These are phyloP conservation scores for Penicillium capsulatum DNA, from an alignment of 2,329 filamentous ascomycete genomes.

Conservation along the genomic window DNA sequence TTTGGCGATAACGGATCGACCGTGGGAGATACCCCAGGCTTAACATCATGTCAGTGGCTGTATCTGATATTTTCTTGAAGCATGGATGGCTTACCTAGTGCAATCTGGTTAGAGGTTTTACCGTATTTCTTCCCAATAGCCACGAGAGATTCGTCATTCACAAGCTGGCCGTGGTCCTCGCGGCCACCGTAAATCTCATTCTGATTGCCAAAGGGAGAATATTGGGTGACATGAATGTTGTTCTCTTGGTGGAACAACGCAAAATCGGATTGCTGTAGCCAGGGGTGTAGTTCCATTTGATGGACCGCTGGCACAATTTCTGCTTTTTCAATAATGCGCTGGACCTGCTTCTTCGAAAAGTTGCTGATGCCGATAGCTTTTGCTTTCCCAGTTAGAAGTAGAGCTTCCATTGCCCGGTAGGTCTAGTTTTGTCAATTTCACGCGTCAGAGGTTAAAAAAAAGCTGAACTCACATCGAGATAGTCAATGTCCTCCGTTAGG, in stretches of 20 bases:
- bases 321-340: conserved; percentile 37
- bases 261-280: conserved; percentile 21
- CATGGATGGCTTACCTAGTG: conserved; percentile 8
- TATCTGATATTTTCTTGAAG: not conserved
- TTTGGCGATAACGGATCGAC: conserved; percentile 46
- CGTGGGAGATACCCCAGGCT: conserved; percentile 46
- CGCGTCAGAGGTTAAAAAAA: too few species aligned
- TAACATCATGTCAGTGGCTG: not conserved
- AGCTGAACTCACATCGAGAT: conserved; percentile 31
- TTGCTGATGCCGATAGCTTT: conserved; percentile 47
- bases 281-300: conserved; percentile 25
- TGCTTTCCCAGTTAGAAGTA: conserved; percentile 32
- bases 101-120: conserved; percentile 20
- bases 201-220: conserved; percentile 32
- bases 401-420: conserved; percentile 43
- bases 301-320: conserved; percentile 28
- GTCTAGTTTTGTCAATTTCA: conserved; percentile 22
- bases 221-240: conserved; percentile 21
- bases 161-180: conserved; percentile 23
- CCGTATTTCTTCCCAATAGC: conserved; percentile 22
- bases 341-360: conserved; percentile 32
- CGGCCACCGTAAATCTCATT: conserved; percentile 43
- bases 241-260: conserved; percentile 13
- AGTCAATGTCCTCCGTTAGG: conserved; percentile 38
- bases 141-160: conserved; percentile 17